phyloP scores from a whole-genome alignment of 148 eudicot genomes.

The Heliamphora exappendiculata region DNA sequence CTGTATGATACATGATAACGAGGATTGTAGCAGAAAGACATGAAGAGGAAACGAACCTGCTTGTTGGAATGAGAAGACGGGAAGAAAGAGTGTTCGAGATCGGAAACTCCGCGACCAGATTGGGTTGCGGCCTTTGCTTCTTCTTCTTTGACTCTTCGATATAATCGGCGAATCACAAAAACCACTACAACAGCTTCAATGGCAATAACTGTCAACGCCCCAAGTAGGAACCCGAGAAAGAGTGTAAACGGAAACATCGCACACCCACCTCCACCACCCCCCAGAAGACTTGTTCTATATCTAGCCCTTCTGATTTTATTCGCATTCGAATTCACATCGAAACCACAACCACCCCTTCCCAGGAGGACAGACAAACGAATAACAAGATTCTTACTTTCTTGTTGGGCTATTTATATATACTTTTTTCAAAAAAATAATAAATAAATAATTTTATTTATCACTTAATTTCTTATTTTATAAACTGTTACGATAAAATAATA shows the following conservation, averaged over 20 bases:
- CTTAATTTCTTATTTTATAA: too few relatives aligned
- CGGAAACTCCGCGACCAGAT: not conserved
- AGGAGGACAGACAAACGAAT: too few relatives aligned
- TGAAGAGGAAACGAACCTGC: slow-evolving; percentile 1
- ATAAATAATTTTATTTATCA: too few relatives aligned
- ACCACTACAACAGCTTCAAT: not conserved
- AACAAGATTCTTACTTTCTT: too few relatives aligned
- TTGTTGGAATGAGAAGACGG: slow-evolving; percentile 1
- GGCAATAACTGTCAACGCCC: slow-evolving; percentile 6
- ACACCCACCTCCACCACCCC: not conserved
- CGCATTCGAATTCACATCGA: not conserved
- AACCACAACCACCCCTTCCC: not conserved
- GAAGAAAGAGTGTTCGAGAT: not conserved
- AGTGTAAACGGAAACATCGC: not conserved
- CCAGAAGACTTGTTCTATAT: not conserved
- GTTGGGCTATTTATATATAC: too few relatives aligned
- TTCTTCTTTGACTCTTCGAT: not conserved
- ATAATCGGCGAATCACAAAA: not conserved
- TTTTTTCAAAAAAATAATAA: too few relatives aligned
- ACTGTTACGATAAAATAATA: too few relatives aligned
- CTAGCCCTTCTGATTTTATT: not conserved
- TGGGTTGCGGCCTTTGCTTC: not conserved
- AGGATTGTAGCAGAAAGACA: too few relatives aligned
- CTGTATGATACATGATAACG: too few relatives aligned
- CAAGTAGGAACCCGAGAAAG: slow-evolving; percentile 4